Base-by-base conservation (phyloP, 2,329 filamentous ascomycete species). In the Hymenotorrendiella dingleyae region DNA sequence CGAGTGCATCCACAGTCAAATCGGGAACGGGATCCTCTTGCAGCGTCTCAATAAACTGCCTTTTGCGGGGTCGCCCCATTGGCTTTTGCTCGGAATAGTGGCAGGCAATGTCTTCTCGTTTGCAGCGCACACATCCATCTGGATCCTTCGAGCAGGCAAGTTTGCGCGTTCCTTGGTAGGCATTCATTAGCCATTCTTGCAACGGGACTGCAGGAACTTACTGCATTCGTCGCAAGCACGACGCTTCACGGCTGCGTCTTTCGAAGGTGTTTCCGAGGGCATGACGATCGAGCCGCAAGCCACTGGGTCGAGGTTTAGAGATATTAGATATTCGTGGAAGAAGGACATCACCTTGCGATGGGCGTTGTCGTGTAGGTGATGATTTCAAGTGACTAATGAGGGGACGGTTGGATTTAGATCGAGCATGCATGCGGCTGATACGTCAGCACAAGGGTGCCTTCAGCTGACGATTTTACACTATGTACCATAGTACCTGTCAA, bases 211-310 rank as follows among this genome's bases (percentile, higher is more conserved):
- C 10, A 28, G 26, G n/a, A 14, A 70, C 76, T 63, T 70, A 83
- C 80, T 72, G 63, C 80, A 84, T 61, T 82, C 78, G 61, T 84
- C 80, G 61, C 80, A 84, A 47, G 79, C 78, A 36, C 77, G 71
- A 49, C 75, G 76, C 56, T 78, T 82, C 47, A 66, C 58, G 10
- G 45, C 50, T 17, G 49, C 17, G 10, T 50, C 38, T 12, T 47
- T 47, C 24, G 46, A 22, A 20, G 38, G n/a, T 28, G 45, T 24
- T n/a, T 47, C 16, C 43, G 54, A 49, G 8, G 42, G 43, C 30
- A 49, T 26, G 17, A 40, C 35, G 7, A 36, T 44, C 19, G 45
- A 45, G 14, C 48, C 48, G 23, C 39, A 43, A 14, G 43, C 43
- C 24, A 35, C 42, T 7, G 52, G 48, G 29, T 54, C 48, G 12